Percentiles rank a stretch among this genome's conserved stretches.
Evolutionary conservation across 345 rosid species (phyloP).

Genomic region (Populus tremula): DNA sequence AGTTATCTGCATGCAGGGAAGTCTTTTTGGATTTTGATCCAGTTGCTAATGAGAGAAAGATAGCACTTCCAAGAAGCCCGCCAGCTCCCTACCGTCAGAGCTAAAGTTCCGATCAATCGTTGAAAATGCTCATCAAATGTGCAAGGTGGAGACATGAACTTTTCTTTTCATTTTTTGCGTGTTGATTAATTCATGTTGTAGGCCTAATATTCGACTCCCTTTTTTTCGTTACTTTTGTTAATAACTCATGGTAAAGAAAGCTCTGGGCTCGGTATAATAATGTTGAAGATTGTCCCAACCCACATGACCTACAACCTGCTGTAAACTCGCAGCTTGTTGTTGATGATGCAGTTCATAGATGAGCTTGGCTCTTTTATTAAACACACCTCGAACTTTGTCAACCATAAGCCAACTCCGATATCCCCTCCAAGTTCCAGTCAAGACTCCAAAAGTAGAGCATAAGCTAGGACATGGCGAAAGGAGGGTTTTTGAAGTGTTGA

Average conservation of each 20-base stretch:
- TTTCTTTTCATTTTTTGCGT: background rate
- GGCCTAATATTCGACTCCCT: background rate
- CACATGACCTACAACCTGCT: conserved; percentile 18
- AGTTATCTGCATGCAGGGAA: conserved; percentile 45
- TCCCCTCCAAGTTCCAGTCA: conserved; percentile 78
- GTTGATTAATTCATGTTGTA: background rate
- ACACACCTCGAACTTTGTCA: conserved; percentile 85
- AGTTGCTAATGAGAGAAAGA: conserved; percentile 62
- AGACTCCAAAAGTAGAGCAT: conserved; percentile 82
- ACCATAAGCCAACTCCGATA: conserved; percentile 67
- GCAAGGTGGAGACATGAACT: conserved; percentile 44
- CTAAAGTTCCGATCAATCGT: conserved; percentile 56
- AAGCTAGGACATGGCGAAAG: conserved; percentile 78
- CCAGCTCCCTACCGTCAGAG: conserved; percentile 61
- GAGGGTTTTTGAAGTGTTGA: conserved; percentile 77
- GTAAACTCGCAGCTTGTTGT: conserved; percentile 35
- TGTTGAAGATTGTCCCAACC: background rate
- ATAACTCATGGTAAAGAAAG: background rate
- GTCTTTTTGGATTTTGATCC: conserved; percentile 71
- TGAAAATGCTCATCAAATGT: conserved; percentile 71
- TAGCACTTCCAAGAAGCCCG: conserved; percentile 50
- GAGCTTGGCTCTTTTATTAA: conserved; percentile 72
- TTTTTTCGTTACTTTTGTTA: background rate
- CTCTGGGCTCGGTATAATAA: background rate
- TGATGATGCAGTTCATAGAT: conserved; percentile 63